These are phyloP conservation scores for Vaucheria bursata DNA, from an alignment of 352 stramenopile species.

Conservation along the genomic window DNA sequence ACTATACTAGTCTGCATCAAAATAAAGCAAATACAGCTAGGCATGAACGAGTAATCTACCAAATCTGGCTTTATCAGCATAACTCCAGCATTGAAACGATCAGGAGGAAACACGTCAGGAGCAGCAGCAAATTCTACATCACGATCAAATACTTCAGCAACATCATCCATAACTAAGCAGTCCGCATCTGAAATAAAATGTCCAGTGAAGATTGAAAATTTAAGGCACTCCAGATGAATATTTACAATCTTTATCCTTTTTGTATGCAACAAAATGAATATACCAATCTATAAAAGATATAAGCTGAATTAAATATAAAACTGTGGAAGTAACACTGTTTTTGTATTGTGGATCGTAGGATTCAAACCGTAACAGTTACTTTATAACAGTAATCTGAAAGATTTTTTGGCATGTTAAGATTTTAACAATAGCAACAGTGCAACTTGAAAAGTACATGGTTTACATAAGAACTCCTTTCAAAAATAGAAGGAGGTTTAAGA, in stretches of 20 bases:
- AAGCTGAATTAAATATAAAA: background rate
- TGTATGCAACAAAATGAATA: background rate
- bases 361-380: background rate
- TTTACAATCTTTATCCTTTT: background rate
- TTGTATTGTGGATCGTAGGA: background rate
- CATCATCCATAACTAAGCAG: slow-evolving; percentile 61
- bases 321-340: background rate
- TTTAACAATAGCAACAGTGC: too few relatives aligned
- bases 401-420: too few relatives aligned
- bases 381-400: too few relatives aligned
- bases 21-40: too few relatives aligned
- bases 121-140: slow-evolving; percentile 63
- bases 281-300: background rate
- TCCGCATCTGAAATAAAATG: slow-evolving; percentile 54
- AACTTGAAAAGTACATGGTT: too few relatives aligned
- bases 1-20: too few relatives aligned
- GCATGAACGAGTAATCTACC: background rate
- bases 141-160: slow-evolving; percentile 48
- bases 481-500: too few relatives aligned
- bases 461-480: too few relatives aligned
- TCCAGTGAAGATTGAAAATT: background rate
- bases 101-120: slow-evolving; percentile 67
- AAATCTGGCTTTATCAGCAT: slow-evolving; percentile 54
- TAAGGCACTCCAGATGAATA: background rate
- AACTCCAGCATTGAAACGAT: slow-evolving; percentile 71